Conservation (phyloP, 768 basidiomycete genomes). For the Trametes cinnabarina region DNA sequence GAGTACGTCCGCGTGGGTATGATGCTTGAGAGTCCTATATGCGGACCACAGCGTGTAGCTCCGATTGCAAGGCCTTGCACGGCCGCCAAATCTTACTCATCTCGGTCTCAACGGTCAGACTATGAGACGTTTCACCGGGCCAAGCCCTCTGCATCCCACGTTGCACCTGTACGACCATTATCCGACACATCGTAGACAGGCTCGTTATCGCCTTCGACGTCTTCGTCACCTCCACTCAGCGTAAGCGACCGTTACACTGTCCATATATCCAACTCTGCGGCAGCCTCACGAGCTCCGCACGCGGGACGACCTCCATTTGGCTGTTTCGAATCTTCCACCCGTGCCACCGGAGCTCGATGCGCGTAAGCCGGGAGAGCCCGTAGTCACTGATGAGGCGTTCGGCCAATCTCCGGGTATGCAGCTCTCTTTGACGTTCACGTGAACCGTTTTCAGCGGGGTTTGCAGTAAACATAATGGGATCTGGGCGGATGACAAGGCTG, state of each 20-base stretch:
- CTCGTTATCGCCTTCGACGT: neutral
- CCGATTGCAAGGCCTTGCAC: too few relatives aligned
- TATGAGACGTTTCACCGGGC: too few relatives aligned
- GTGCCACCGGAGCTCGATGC: constrained; percentile 25
- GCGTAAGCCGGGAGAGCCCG: constrained; percentile 6
- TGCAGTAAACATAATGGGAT: constrained; percentile 10
- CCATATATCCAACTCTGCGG: constrained; percentile 17
- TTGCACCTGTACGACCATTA: too few relatives aligned
- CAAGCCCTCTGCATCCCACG: too few relatives aligned
- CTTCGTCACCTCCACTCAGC: neutral
- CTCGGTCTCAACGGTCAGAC: too few relatives aligned
- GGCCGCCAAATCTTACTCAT: too few relatives aligned
- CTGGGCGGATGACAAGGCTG: constrained; percentile 22
- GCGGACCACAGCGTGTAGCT: too few relatives aligned
- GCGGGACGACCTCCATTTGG: constrained; percentile 7
- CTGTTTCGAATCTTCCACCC: constrained; percentile 18
- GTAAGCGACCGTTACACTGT: neutral
- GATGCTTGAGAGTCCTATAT: too few relatives aligned
- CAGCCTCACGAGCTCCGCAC: constrained; percentile 8
- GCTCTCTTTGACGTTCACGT: constrained; percentile 8
- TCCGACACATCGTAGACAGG: neutral
- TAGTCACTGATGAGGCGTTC: constrained; percentile 8
- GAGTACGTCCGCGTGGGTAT: too few relatives aligned
- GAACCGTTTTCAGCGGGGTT: neutral
- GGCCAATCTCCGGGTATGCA: constrained; percentile 11